phyloP scores from a whole-genome alignment of 2,329 filamentous ascomycete species.

The Pseudonectria foliicola region DNA sequence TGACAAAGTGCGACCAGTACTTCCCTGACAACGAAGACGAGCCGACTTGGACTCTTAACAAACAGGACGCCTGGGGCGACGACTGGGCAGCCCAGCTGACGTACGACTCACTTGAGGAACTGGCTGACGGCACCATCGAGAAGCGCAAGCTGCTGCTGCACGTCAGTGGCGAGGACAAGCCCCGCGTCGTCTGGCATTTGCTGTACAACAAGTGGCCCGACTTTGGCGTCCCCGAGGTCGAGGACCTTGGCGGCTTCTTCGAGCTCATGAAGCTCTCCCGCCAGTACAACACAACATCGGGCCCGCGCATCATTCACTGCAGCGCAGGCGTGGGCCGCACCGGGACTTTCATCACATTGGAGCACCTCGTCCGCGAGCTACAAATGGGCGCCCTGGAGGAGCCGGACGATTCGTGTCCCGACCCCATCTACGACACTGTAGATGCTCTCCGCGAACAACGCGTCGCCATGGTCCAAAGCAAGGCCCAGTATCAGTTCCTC shows the following conservation, averaged over 20 bases:
- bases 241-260: slow-evolving; percentile 61
- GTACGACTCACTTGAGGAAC: slow-evolving; percentile 55
- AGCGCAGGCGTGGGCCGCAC: slow-evolving; percentile 91
- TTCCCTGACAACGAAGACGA: slow-evolving; percentile 58
- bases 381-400: slow-evolving; percentile 61
- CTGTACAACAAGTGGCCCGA: slow-evolving; percentile 87
- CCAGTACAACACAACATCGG: slow-evolving; percentile 43
- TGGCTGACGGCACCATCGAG: slow-evolving; percentile 54
- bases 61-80: slow-evolving; percentile 57
- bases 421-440: slow-evolving; percentile 73
- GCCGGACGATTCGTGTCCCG: slow-evolving; percentile 34
- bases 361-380: slow-evolving; percentile 79
- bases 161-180: slow-evolving; percentile 36
- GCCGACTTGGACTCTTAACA: slow-evolving; percentile 51
- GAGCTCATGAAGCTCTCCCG: slow-evolving; percentile 62
- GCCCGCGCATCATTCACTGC: slow-evolving; percentile 75
- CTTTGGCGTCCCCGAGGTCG: slow-evolving; percentile 69
- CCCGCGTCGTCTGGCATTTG: slow-evolving; percentile 70
- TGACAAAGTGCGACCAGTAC: slow-evolving; percentile 85
- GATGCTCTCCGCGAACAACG: slow-evolving; percentile 77
- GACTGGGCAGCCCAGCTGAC: slow-evolving; percentile 62
- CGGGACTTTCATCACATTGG: slow-evolving; percentile 93
- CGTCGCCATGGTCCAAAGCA: slow-evolving; percentile 91
- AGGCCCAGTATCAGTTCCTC: slow-evolving; percentile 76
- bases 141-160: slow-evolving; percentile 64